Conservation (phyloP, 2,329 filamentous ascomycete species). For the Zarea fungicola region DNA sequence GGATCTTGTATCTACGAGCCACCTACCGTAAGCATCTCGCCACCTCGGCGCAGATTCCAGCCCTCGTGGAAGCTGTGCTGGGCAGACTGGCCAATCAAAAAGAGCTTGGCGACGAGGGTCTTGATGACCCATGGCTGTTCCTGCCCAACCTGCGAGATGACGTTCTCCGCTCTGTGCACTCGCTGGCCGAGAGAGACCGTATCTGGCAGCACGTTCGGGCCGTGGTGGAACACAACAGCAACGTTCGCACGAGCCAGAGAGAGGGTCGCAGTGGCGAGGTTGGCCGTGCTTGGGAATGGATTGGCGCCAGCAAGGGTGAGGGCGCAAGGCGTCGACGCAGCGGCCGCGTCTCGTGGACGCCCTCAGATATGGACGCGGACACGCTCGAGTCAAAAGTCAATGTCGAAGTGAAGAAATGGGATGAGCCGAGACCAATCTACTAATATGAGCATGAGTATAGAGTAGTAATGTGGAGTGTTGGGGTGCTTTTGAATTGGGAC, state of each 20-base stretch:
- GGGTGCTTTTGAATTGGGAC: background rate
- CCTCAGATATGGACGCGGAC: conserved; percentile 33
- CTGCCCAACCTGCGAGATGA: conserved; percentile 89
- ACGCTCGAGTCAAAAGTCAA: conserved; percentile 24
- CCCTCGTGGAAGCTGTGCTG: conserved; percentile 77
- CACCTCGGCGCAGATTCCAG: conserved; percentile 69
- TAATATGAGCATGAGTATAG: too few relatives aligned
- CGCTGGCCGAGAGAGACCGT: conserved; percentile 66
- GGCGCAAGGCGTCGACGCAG: conserved; percentile 44
- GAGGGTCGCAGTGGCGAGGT: conserved; percentile 61
- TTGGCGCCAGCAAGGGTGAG: conserved; percentile 50
- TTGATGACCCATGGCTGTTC: conserved; percentile 75
- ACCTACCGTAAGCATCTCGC: conserved; percentile 58
- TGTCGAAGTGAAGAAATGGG: conserved; percentile 33
- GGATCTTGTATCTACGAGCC: conserved; percentile 58
- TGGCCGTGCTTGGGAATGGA: conserved; percentile 65
- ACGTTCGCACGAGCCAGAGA: conserved; percentile 72
- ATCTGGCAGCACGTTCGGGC: conserved; percentile 79
- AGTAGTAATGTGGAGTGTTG: background rate
- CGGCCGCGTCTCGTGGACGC: conserved; percentile 44
- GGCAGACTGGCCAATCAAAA: conserved; percentile 80
- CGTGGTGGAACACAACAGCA: conserved; percentile 90
- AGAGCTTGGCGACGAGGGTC: conserved; percentile 62
- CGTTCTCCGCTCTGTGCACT: conserved; percentile 77
- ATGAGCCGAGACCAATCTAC: conserved; percentile 37